phyloP scores from a whole-genome alignment of 106 monocot genomes.

The Narthecium ossifragum region DNA sequence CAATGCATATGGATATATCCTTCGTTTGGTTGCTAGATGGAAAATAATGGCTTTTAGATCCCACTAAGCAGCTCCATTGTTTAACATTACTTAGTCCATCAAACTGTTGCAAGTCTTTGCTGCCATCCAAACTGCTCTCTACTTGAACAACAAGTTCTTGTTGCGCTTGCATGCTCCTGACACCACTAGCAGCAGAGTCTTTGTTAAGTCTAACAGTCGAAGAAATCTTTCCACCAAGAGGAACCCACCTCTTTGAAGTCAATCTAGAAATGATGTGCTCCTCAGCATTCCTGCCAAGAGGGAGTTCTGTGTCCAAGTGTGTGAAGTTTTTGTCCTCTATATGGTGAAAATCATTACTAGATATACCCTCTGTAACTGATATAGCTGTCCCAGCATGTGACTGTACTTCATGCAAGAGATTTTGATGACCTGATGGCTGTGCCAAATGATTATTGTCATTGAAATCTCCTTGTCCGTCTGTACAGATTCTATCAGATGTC shows the following conservation, averaged over 20 bases:
- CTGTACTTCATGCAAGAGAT: conserved; percentile 1
- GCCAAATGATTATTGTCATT: background rate
- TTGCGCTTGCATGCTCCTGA: background rate
- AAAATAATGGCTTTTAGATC: background rate
- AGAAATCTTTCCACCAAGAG: background rate
- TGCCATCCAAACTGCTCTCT: no score
- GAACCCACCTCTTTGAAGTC: conserved; percentile 8
- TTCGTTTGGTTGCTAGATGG: background rate
- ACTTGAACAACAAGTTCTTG: background rate
- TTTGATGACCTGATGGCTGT: background rate
- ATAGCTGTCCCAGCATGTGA: background rate
- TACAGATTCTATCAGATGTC: background rate
- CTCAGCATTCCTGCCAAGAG: background rate
- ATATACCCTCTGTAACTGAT: background rate
- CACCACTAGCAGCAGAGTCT: conserved; percentile 1
- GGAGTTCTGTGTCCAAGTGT: conserved; percentile 8
- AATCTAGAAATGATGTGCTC: no score
- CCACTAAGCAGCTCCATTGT: background rate
- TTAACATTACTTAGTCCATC: background rate
- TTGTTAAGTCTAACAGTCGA: background rate
- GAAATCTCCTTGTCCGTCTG: background rate
- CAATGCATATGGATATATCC: background rate
- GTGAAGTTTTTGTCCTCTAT: background rate
- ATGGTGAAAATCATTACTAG: background rate
- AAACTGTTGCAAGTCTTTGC: background rate